A percentile compares a stretch with the other conserved stretches of the same genome.
Evolutionary conservation across 176 grass and related monocot species (phyloP).

Genomic region (Oropetium thomaeum): DNA sequence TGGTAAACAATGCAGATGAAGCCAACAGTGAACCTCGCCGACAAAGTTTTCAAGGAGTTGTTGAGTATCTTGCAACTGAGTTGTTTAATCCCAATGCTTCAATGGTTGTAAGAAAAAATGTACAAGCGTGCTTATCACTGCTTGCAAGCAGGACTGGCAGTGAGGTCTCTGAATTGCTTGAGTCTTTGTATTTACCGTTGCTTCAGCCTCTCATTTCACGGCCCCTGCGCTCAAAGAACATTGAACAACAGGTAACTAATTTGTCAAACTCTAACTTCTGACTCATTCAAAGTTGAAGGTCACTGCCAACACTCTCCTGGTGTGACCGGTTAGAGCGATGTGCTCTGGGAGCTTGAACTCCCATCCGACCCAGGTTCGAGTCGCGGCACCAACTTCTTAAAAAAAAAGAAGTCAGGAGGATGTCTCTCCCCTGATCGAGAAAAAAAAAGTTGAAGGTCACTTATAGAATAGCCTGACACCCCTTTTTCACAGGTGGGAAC

Average conservation of each 20-base stretch:
- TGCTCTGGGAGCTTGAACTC: too few relatives aligned
- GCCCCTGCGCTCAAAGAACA: conserved; percentile 76
- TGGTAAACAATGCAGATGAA: conserved; percentile 98
- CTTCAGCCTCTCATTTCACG: conserved; percentile 89
- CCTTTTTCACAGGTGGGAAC: conserved; percentile 77
- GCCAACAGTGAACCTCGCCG: conserved; percentile 87
- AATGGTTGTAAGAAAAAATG: conserved; percentile 90
- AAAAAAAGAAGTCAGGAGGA: too few relatives aligned
- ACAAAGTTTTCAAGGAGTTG: conserved; percentile 96
- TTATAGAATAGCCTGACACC: conserved; percentile 10
- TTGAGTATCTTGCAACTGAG: conserved; percentile 83
- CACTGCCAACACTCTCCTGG: too few relatives aligned
- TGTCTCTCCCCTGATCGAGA: too few relatives aligned
- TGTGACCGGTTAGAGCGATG: too few relatives aligned
- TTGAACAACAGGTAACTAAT: conserved; percentile 83
- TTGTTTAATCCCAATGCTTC: conserved; percentile 97
- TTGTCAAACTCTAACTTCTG: not conserved
- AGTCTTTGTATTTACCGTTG: conserved; percentile 77
- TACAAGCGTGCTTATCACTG: conserved; percentile 84
- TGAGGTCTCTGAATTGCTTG: conserved; percentile 97
- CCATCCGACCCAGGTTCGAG: too few relatives aligned
- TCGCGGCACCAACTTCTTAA: too few relatives aligned
- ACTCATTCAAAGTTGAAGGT: conserved; percentile 11
- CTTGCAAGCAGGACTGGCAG: conserved; percentile 97
- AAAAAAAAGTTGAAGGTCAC: not conserved